Conservation (phyloP, 2,329 filamentous ascomycete species). For the Microcyclosporella mali region DNA sequence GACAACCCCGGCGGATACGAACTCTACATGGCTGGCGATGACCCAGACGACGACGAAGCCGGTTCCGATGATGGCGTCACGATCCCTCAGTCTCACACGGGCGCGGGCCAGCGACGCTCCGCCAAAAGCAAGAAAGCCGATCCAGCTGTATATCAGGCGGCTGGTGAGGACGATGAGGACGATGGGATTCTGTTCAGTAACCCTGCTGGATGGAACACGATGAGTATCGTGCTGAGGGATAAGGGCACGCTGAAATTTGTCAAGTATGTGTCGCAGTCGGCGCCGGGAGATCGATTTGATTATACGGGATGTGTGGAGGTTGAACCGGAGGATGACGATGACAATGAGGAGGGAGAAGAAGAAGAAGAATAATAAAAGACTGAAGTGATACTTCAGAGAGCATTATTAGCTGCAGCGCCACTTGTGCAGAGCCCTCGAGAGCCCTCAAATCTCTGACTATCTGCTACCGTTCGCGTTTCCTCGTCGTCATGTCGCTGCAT, state of each 20-base stretch:
- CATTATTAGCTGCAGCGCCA: too few relatives aligned
- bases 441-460: too few relatives aligned
- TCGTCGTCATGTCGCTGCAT: too few relatives aligned
- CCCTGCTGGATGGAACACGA: conserved; percentile 75
- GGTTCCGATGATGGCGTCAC: conserved; percentile 35
- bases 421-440: too few relatives aligned
- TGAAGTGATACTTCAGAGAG: too few relatives aligned
- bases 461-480: too few relatives aligned
- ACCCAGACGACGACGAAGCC: conserved; percentile 60
- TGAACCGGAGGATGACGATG: conserved; percentile 41
- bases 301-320: conserved; percentile 74
- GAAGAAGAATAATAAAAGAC: neutral
- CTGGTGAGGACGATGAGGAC: conserved; percentile 59
- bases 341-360: conserved; percentile 36
- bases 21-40: conserved; percentile 85
- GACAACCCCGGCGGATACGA: conserved; percentile 67
- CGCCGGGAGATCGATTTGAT: conserved; percentile 89
- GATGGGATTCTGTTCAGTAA: conserved; percentile 65
- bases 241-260: conserved; percentile 84
- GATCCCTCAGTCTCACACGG: conserved; percentile 38
- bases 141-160: conserved; percentile 80
- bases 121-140: conserved; percentile 44
- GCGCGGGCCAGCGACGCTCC: conserved; percentile 41
- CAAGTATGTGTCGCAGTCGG: conserved; percentile 82
- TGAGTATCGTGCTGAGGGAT: conserved; percentile 85